phyloP scores from a whole-genome alignment of 805 yeast genomes.

The Sugiyamaella mastotermitis region DNA sequence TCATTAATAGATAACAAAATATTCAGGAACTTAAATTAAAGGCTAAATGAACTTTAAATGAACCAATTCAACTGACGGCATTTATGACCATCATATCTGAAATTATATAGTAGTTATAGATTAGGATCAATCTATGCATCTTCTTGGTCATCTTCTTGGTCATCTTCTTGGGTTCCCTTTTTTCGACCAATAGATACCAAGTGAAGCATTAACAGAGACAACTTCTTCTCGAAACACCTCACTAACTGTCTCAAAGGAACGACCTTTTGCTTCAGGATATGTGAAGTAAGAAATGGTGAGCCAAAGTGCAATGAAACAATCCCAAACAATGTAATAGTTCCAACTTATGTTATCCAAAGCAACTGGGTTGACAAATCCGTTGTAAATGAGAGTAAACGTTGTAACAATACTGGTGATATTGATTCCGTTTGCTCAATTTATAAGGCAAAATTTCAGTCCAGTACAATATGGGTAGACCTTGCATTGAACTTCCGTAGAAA shows the following conservation, averaged over 20 bases:
- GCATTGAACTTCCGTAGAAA: constrained; percentile 15
- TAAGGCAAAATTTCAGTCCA: constrained; percentile 22
- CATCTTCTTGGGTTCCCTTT: too few relatives aligned
- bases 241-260: constrained; percentile 40
- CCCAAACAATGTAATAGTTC: constrained; percentile 39
- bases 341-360: constrained; percentile 38
- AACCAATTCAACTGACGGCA: too few relatives aligned
- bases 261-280: constrained; percentile 38
- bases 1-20: too few relatives aligned
- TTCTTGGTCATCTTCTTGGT: too few relatives aligned
- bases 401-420: constrained; percentile 25
- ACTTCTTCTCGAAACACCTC: constrained; percentile 34
- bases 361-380: constrained; percentile 33
- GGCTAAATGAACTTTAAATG: too few relatives aligned
- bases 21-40: too few relatives aligned
- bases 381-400: constrained; percentile 23
- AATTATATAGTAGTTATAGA: too few relatives aligned
- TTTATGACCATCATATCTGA: too few relatives aligned
- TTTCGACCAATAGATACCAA: constrained; percentile 1
- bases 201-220: constrained; percentile 2
- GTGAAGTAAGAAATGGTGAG: constrained; percentile 29
- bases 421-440: constrained; percentile 36
- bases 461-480: constrained; percentile 16
- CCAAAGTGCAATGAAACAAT: constrained; percentile 25
- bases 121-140: too few relatives aligned